Conservation (phyloP, 305 asterid species). For the Nicotiana rustica region DNA sequence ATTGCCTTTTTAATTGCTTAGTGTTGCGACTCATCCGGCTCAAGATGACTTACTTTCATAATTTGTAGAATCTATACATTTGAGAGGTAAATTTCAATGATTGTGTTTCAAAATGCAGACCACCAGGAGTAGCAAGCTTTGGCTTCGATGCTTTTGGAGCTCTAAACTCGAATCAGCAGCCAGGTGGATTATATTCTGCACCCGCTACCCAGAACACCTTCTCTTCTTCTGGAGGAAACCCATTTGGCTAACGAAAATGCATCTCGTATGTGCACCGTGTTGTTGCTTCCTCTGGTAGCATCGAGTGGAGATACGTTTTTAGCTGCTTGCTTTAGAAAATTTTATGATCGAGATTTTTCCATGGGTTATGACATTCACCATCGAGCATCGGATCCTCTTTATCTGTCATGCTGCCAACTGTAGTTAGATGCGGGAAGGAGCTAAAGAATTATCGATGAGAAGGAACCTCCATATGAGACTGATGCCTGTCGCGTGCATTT, state of each 20-base stretch:
- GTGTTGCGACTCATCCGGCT: neutral
- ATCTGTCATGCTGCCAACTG: neutral
- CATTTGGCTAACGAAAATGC: conserved; percentile 68
- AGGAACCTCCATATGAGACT: conserved; percentile 20
- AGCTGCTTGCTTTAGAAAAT: conserved; percentile 14
- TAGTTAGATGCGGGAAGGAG: neutral
- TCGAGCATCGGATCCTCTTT: conserved; percentile 11
- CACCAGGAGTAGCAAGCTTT: conserved; percentile 61
- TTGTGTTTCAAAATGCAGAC: conserved; percentile 50
- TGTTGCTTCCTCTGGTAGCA: conserved; percentile 43
- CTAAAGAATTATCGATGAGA: conserved; percentile 14
- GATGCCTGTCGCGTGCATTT: conserved; percentile 26
- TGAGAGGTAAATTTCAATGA: neutral
- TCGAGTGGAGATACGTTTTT: neutral
- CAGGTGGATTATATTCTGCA: conserved; percentile 60
- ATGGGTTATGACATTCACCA: neutral
- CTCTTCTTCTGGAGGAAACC: conserved; percentile 78
- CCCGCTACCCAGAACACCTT: conserved; percentile 66
- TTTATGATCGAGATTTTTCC: neutral
- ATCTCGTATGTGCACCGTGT: conserved; percentile 39
- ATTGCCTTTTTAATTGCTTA: neutral
- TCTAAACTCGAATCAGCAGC: conserved; percentile 62
- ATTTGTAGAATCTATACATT: neutral
- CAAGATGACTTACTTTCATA: neutral
- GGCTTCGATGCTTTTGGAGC: conserved; percentile 63